phyloP scores from a whole-genome alignment of 768 basidiomycete species.

The Tulasnella sp. region DNA sequence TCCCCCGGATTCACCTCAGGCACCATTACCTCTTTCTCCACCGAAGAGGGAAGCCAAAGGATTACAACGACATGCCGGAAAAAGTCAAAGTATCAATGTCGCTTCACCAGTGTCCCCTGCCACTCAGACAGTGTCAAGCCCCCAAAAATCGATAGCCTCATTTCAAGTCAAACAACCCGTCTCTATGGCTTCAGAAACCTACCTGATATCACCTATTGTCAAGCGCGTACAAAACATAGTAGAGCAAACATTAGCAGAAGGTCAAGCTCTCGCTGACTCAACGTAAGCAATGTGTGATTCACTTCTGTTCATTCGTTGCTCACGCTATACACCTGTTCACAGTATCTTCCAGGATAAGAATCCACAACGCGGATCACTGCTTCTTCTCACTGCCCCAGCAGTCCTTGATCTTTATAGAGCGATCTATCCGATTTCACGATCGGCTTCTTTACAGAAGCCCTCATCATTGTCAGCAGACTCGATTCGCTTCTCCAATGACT shows the following conservation, averaged over 20 bases:
- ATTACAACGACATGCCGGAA: background rate
- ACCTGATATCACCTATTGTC: slow-evolving; percentile 44
- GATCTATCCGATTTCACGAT: slow-evolving; percentile 54
- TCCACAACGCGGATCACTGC: slow-evolving; percentile 35
- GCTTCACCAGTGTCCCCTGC: background rate
- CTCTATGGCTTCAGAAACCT: slow-evolving; percentile 37
- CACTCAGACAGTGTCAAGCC: background rate
- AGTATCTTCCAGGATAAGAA: slow-evolving; percentile 31
- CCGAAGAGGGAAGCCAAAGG: background rate
- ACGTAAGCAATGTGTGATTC: slow-evolving; percentile 22
- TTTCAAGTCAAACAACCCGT: too few species aligned
- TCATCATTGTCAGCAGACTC: slow-evolving; percentile 32
- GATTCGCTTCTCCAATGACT: slow-evolving; percentile 77
- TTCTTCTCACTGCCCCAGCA: slow-evolving; percentile 48
- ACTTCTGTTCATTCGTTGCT: slow-evolving; percentile 14
- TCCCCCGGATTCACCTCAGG: slow-evolving; percentile 21
- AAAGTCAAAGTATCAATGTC: background rate
- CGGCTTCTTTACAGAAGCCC: slow-evolving; percentile 28
- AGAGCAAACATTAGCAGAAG: slow-evolving; percentile 52
- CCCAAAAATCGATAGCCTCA: too few species aligned
- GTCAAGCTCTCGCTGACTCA: slow-evolving; percentile 46
- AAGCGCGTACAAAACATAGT: slow-evolving; percentile 43
- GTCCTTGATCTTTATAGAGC: slow-evolving; percentile 70
- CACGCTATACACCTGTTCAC: slow-evolving; percentile 12
- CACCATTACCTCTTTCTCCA: background rate